phyloP scores from a whole-genome alignment of 2,329 filamentous ascomycete genomes.

The Trichoderma sp. region DNA sequence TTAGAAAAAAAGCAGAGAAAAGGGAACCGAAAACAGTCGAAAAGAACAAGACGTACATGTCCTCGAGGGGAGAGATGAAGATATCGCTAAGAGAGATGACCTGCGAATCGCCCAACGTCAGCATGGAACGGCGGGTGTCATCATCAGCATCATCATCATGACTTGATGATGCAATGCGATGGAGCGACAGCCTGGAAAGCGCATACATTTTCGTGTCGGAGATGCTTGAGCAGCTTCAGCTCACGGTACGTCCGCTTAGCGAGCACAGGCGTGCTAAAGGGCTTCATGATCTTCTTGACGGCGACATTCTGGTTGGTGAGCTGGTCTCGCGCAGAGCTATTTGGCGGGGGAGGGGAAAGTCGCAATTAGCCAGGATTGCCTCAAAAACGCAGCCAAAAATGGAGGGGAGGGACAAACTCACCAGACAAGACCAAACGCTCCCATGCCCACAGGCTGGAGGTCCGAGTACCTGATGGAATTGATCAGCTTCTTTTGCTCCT shows the following conservation, averaged over 20 bases:
- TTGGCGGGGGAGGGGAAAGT: not conserved
- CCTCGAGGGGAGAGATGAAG: slow-evolving; percentile 97
- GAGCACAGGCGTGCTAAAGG: slow-evolving; percentile 97
- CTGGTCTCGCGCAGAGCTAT: slow-evolving; percentile 93
- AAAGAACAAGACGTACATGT: slow-evolving; percentile 67
- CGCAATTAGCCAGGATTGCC: slow-evolving; percentile 6
- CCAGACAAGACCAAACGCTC: slow-evolving; percentile 97
- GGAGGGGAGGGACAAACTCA: slow-evolving; percentile 45
- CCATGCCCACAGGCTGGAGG: slow-evolving; percentile 98
- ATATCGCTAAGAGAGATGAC: slow-evolving; percentile 99
- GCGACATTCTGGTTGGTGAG: slow-evolving; percentile 95
- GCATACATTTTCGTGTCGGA: slow-evolving; percentile 90
- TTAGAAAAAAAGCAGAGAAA: not conserved
- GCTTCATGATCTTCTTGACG: slow-evolving; percentile 99
- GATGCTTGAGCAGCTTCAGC: slow-evolving; percentile 93
- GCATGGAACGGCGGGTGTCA: slow-evolving; percentile 15
- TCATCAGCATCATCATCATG: not conserved
- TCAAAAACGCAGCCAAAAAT: not conserved
- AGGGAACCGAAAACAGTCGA: not conserved
- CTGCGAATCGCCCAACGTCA: slow-evolving; percentile 41
- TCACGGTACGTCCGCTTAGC: slow-evolving; percentile 98
- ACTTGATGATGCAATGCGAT: not conserved
- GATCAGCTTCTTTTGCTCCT: not conserved
- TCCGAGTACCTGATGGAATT: slow-evolving; percentile 75
- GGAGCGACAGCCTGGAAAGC: not conserved